Conservation (phyloP, 805 yeast genomes). For the Yamadazyma nakazawae region DNA sequence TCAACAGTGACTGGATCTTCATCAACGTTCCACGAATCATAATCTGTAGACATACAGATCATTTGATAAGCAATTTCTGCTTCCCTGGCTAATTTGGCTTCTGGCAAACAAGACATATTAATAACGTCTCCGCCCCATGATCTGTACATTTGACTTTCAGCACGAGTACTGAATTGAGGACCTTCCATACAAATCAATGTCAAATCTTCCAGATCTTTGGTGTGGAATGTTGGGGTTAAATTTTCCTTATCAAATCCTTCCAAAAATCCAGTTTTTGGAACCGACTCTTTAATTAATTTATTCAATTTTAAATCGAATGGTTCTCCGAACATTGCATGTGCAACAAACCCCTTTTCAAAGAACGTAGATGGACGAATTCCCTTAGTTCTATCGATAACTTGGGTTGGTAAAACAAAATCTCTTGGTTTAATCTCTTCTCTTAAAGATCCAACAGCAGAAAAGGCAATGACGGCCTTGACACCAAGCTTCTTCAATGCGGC, state of each 20-base stretch:
- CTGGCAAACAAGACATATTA: conserved; percentile 98
- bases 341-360: conserved; percentile 90
- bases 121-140: conserved; percentile 93
- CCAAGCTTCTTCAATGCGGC: conserved; percentile 91
- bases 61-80: conserved; percentile 96
- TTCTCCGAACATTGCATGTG: conserved; percentile 96
- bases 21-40: conserved; percentile 95
- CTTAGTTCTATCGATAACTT: conserved; percentile 94
- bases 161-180: conserved; percentile 95
- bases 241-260: conserved; percentile 47
- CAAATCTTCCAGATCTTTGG: conserved; percentile 69
- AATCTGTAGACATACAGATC: conserved; percentile 99
- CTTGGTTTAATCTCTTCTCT: conserved; percentile 88
- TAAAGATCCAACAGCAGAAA: conserved; percentile 94
- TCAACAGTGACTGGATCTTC: conserved; percentile 99
- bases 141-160: conserved; percentile 84
- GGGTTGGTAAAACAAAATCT: conserved; percentile 95
- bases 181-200: conserved; percentile 98
- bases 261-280: conserved; percentile 46
- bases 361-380: conserved; percentile 89
- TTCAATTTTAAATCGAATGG: conserved; percentile 83
- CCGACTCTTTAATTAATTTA: conserved; percentile 53
- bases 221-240: conserved; percentile 50
- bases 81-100: conserved; percentile 93
- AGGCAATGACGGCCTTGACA: conserved; percentile 84